Base-by-base conservation (phyloP, 352 stramenopile genomes). In the Bremia lactucae region DNA sequence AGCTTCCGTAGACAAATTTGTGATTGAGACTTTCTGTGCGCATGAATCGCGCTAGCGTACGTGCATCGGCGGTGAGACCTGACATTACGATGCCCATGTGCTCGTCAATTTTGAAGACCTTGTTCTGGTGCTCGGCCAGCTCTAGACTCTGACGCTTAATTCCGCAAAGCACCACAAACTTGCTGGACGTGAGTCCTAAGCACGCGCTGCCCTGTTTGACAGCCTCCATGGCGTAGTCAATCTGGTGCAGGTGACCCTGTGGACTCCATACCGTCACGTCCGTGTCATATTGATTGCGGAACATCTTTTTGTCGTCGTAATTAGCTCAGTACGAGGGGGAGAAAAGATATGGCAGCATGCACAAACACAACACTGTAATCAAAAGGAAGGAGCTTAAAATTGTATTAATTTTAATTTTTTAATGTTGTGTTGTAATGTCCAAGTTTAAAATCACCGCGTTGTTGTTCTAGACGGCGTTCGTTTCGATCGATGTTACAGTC, bases 221-320 rank as follows among this genome's bases (percentile, higher is more conserved):
- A 41, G 88, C 91, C 65, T 97, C 89, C 74, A 96, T 96, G 21
- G 85, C 92, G 45, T 97, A 96, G 67, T 98, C 88, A 56, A 99
- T 95, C 87, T 99, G 96, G 64, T 98, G 90, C 34, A 99, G 72
- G 59, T 97, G 94, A 26, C 96, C 96, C 78, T 99, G 95, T 21
- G 96, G 96, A 68, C 83, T 97, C 94, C 95, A 99, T 42, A 98
- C 96, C 36, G 96, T 99, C 62, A 99, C 96, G 69, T 99, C 96
- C 47, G 96, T 99, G 80, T 99, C 96, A 71, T 99, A 99, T 69
- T 98, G 89, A 72, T 98, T 99, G 52, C 95, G 85, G 72, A 98
- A 98, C 96, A 99, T 99, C 36, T 26, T 49, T 8, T 23, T 13
- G 11, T 7, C n/a, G 29, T 13, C 15, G 8, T 20, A 25, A 10